phyloP scores from a whole-genome alignment of 2,329 filamentous ascomycete species.

The Cercospora zeina region DNA sequence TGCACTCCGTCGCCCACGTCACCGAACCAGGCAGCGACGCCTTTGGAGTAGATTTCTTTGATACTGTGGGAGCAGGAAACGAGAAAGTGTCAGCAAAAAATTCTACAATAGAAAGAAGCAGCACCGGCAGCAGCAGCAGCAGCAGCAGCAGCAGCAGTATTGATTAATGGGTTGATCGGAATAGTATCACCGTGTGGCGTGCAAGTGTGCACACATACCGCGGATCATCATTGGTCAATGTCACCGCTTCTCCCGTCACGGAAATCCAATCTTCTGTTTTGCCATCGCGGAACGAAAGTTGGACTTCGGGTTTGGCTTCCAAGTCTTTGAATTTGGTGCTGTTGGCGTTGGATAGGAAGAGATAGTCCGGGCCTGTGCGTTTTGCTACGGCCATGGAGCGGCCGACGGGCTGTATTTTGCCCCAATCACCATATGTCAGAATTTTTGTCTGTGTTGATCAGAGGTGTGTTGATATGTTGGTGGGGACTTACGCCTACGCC shows the following conservation, averaged over 20 bases:
- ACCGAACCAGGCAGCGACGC: constrained; percentile 52
- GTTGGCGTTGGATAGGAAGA: constrained; percentile 53
- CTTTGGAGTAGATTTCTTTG: constrained; percentile 49
- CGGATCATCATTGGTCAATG: constrained; percentile 47
- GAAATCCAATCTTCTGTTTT: constrained; percentile 52
- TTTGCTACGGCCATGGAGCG: constrained; percentile 56
- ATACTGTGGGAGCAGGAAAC: constrained; percentile 40
- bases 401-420: constrained; percentile 45
- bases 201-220: no score
- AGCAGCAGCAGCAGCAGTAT: no score
- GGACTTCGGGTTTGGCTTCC: constrained; percentile 44
- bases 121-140: no score
- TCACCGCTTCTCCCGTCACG: constrained; percentile 48
- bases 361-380: constrained; percentile 57
- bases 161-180: no score
- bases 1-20: constrained; percentile 54
- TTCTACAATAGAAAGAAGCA: no score
- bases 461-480: no score
- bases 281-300: constrained; percentile 51
- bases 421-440: no score
- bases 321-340: constrained; percentile 52
- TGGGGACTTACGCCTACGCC: constrained; percentile 44
- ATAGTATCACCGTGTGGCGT: no score
- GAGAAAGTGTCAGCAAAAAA: no score
- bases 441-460: no score